Percentiles rank a stretch among this genome's conserved stretches.
Conservation (phyloP, 495 filamentous ascomycete genomes). For the Cairneyella variabilis region DNA sequence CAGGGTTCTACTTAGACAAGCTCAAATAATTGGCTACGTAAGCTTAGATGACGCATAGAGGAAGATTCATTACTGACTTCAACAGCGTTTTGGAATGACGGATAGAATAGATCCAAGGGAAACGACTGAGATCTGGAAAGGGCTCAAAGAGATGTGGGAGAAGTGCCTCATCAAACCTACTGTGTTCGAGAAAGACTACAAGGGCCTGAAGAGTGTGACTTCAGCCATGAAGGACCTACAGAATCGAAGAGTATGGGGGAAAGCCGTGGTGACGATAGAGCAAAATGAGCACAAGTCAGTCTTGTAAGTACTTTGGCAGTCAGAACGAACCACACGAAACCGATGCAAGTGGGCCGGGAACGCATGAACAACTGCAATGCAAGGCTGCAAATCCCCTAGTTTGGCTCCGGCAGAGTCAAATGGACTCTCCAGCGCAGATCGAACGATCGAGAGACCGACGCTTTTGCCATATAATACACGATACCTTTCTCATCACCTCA, state of each 20-base stretch:
- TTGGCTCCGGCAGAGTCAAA: no score
- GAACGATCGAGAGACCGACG: constrained; percentile 10
- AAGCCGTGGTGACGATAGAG: constrained; percentile 61
- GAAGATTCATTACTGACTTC: constrained; percentile 49
- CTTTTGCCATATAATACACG: constrained; percentile 19
- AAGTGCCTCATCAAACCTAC: constrained; percentile 58
- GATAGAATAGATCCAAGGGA: constrained; percentile 47
- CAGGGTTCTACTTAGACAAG: constrained; percentile 64
- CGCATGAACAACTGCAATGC: no score
- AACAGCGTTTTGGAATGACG: constrained; percentile 46
- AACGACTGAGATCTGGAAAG: constrained; percentile 55
- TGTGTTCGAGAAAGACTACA: constrained; percentile 52
- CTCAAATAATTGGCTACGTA: constrained; percentile 55
- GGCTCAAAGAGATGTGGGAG: constrained; percentile 56
- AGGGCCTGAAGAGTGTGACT: constrained; percentile 60
- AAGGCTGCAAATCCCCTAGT: no score
- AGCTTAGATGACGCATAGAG: constrained; percentile 23
- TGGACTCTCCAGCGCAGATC: neutral
- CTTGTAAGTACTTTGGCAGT: constrained; percentile 1
- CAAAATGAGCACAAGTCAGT: neutral
- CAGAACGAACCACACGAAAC: no score
- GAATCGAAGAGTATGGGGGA: constrained; percentile 62
- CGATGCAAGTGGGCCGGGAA: no score
- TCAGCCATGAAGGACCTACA: constrained; percentile 58
- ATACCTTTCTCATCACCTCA: constrained; percentile 3